Conservation (phyloP, 2,329 filamentous ascomycete genomes). For the Penicillium sp. region DNA sequence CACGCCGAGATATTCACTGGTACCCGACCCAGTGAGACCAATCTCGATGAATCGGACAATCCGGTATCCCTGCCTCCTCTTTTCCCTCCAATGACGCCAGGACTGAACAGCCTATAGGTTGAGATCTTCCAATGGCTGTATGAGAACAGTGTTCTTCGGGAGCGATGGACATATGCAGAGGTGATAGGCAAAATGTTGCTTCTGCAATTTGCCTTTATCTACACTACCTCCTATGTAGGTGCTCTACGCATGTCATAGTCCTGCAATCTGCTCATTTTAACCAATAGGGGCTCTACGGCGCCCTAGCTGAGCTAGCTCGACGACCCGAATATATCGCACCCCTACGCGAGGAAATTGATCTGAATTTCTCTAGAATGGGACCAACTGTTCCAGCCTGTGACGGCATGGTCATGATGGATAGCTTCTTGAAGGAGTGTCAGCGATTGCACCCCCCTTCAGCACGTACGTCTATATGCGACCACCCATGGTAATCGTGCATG, state of each 20-base stretch:
- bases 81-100: background rate
- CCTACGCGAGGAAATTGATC: slow-evolving; percentile 16
- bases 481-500: background rate
- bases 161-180: slow-evolving; percentile 20
- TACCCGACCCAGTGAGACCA: background rate
- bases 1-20: slow-evolving; percentile 9
- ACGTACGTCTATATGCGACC: slow-evolving; percentile 14
- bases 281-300: slow-evolving; percentile 19
- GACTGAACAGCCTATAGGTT: slow-evolving; percentile 3
- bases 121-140: slow-evolving; percentile 25
- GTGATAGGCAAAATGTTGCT: slow-evolving; percentile 23
- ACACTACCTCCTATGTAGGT: slow-evolving; percentile 22
- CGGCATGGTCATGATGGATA: slow-evolving; percentile 18
- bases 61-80: slow-evolving; percentile 5
- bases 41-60: background rate
- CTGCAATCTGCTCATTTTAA: background rate
- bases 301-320: slow-evolving; percentile 17
- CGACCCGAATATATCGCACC: slow-evolving; percentile 18
- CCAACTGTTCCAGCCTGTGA: slow-evolving; percentile 15
- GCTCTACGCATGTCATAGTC: background rate
- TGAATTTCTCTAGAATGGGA: slow-evolving; percentile 5
- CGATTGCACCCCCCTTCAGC: slow-evolving; percentile 23
- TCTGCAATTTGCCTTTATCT: slow-evolving; percentile 24
- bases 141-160: slow-evolving; percentile 15
- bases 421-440: slow-evolving; percentile 24